Conservation (phyloP, 2,329 filamentous ascomycete species). For the Coniella lustricola region DNA sequence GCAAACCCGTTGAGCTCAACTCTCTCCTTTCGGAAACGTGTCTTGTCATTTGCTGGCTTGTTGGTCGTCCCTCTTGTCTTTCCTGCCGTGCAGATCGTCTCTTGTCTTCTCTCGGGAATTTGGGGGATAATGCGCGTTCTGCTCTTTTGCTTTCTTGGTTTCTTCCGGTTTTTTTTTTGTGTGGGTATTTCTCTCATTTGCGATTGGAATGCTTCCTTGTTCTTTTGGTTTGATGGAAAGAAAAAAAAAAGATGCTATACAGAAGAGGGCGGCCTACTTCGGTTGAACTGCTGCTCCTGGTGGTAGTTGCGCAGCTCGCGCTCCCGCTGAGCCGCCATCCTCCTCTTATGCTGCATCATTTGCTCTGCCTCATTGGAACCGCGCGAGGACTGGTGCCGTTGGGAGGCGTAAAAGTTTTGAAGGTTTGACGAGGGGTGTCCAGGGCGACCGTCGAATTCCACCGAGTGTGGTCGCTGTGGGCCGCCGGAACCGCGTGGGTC, state of each 20-base stretch:
- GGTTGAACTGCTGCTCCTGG: conserved; percentile 99
- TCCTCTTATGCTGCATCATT: conserved; percentile 98
- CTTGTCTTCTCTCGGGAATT: background rate
- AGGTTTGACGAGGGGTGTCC: conserved; percentile 52
- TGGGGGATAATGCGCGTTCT: background rate
- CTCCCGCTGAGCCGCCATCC: conserved; percentile 98
- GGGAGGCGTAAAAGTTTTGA: conserved; percentile 89
- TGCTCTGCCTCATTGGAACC: conserved; percentile 88
- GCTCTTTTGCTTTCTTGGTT: background rate
- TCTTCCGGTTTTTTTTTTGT: conserved; percentile 24
- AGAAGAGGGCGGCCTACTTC: conserved; percentile 86
- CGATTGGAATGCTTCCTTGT: conserved; percentile 31
- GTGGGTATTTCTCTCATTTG: conserved; percentile 25
- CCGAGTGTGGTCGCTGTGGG: conserved; percentile 14
- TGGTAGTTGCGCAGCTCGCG: conserved; percentile 99
- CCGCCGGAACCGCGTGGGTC: conserved; percentile 13
- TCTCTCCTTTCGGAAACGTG: too few species aligned
- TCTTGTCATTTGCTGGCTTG: background rate
- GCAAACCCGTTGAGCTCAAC: background rate
- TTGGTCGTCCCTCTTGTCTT: background rate
- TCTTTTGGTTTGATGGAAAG: too few species aligned
- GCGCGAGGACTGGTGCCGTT: conserved; percentile 83
- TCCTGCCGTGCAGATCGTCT: background rate
- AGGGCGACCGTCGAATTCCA: conserved; percentile 25
- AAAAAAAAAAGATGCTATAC: conserved; percentile 58